These are phyloP conservation scores for Kluyveromyces siamensis DNA, from an alignment of 805 yeast genomes.

Conservation along the genomic window DNA sequence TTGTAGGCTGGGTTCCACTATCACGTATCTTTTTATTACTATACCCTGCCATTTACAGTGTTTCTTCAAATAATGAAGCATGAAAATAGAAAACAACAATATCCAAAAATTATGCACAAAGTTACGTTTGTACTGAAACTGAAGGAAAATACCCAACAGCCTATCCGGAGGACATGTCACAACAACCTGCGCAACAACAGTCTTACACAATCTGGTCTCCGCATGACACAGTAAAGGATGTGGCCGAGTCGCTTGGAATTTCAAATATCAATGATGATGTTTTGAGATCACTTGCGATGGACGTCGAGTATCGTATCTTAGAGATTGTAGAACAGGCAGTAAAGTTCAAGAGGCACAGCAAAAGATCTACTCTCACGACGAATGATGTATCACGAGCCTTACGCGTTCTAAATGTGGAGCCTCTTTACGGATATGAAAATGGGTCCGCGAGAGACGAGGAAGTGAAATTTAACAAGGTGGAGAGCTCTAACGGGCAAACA, in stretches of 20 bases:
- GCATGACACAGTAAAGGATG: slow-evolving; percentile 91
- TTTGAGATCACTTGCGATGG: slow-evolving; percentile 94
- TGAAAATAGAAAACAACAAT: background rate
- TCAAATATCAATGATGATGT: slow-evolving; percentile 78
- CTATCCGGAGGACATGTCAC: background rate
- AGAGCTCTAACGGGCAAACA: slow-evolving; percentile 87
- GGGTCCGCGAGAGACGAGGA: slow-evolving; percentile 34
- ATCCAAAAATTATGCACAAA: background rate
- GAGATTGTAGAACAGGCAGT: slow-evolving; percentile 93
- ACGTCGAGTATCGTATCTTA: slow-evolving; percentile 94
- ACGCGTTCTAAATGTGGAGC: slow-evolving; percentile 83
- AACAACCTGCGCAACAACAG: slow-evolving; percentile 17
- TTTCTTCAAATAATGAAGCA: background rate
- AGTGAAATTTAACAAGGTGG: slow-evolving; percentile 82
- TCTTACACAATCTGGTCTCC: slow-evolving; percentile 97
- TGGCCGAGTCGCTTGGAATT: slow-evolving; percentile 85
- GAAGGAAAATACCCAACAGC: background rate
- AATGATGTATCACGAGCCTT: slow-evolving; percentile 76
- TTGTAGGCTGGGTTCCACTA: too few relatives aligned
- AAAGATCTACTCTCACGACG: slow-evolving; percentile 71
- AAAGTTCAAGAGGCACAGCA: slow-evolving; percentile 91
- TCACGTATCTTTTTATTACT: too few relatives aligned
- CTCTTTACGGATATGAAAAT: slow-evolving; percentile 76
- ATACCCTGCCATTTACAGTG: background rate
- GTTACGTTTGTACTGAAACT: too few relatives aligned